phyloP scores from a whole-genome alignment of 2,329 filamentous ascomycete genomes.

The Diaporthe velutina region DNA sequence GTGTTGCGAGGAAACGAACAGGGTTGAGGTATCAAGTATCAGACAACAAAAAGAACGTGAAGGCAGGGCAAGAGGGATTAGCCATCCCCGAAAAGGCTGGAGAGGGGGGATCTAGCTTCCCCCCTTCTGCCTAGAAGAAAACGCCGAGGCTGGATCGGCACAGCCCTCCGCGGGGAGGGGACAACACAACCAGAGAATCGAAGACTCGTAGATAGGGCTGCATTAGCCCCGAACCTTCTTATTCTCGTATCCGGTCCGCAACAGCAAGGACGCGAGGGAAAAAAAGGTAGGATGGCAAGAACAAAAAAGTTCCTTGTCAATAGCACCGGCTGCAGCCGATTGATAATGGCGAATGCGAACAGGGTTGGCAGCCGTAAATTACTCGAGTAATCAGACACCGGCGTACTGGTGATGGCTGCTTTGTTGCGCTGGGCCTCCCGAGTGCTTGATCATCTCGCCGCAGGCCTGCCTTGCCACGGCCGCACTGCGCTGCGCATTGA shows the following conservation, averaged over 20 bases:
- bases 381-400: neutral
- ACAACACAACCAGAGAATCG: neutral
- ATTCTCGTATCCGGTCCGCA: conserved; percentile 9
- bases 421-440: conserved; percentile 32
- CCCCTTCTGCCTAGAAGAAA: neutral
- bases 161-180: neutral
- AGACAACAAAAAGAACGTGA: neutral
- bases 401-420: conserved; percentile 28
- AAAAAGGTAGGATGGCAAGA: neutral
- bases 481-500: conserved; percentile 48
- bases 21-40: neutral
- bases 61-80: neutral
- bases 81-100: neutral
- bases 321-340: neutral
- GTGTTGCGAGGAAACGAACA: neutral
- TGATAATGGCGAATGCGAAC: neutral
- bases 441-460: conserved; percentile 49
- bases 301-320: neutral
- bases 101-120: conserved; percentile 16
- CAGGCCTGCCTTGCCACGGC: conserved; percentile 54
- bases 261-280: neutral
- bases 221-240: conserved; percentile 16
- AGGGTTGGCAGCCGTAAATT: neutral
- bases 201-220: conserved; percentile 30
- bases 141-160: conserved; percentile 2